phyloP scores from a whole-genome alignment of 768 basidiomycete genomes.

The Myochromella boudieri region DNA sequence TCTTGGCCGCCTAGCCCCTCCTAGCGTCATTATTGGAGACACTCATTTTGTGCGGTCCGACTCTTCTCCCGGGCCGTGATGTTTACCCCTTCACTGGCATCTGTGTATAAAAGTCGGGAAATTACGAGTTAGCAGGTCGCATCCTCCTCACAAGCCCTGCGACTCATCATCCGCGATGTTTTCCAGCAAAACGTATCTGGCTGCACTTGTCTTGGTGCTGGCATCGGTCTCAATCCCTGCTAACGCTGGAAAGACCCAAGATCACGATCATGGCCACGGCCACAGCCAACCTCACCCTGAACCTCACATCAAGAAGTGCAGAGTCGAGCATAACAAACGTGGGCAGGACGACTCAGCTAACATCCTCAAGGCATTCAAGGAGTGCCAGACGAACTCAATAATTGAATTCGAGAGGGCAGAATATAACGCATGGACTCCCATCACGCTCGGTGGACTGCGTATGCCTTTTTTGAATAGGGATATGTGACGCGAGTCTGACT shows the following conservation, averaged over 20 bases:
- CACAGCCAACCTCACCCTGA: too few relatives aligned
- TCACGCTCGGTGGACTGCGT: constrained; percentile 33
- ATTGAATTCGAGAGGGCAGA: constrained; percentile 34
- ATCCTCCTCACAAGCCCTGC: not conserved
- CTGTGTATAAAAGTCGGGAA: not conserved
- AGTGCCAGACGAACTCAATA: constrained; percentile 31
- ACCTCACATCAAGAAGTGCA: constrained; percentile 22
- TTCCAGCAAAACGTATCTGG: constrained; percentile 9
- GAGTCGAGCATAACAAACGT: constrained; percentile 24
- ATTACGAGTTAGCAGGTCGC: not conserved
- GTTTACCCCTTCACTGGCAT: not conserved
- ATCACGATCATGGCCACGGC: too few relatives aligned
- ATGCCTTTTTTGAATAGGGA: constrained; percentile 5
- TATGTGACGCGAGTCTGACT: not conserved
- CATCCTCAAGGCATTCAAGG: constrained; percentile 34
- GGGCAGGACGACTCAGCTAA: constrained; percentile 33
- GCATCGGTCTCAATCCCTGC: not conserved
- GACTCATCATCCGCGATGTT: constrained; percentile 2
- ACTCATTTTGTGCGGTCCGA: not conserved
- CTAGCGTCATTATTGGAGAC: too few relatives aligned
- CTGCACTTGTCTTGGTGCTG: constrained; percentile 3
- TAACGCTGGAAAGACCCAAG: constrained; percentile 4
- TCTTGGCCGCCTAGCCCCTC: too few relatives aligned
- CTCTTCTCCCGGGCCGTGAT: not conserved
- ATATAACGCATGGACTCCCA: constrained; percentile 36